Evolutionary conservation across 164 flowering plant species (phyloP), one percentile per base, ranked within the genome.

Genomic region (Hamamelis virginiana): DNA sequence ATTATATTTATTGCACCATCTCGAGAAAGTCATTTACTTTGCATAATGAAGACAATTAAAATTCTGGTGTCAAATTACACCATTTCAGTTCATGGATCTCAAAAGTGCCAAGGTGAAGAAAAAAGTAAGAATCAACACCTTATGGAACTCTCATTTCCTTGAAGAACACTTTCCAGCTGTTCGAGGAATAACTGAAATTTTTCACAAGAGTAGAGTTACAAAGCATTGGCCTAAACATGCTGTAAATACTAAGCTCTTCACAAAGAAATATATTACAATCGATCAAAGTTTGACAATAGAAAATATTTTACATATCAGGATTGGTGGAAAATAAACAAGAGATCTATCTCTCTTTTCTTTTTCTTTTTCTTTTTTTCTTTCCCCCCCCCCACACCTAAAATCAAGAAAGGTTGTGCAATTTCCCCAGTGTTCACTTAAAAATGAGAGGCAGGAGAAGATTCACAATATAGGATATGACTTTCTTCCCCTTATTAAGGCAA

Each of bases 171-270:
- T 41, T 90, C 94, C 79, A 95, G 83, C 81, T 89, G 97, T 85
- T 95, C 98, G 44, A 91, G 77, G 73, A 92, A 95, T 71, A 91
- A 74, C 99, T 95, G 94, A 69, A 76, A 80, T 59, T 63, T 57
- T 60, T 56, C 46, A 45, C 15, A 60, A 23, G 3, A 59, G 53
- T 12, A 78, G 71, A 69, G 62, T 8, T 25, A 64, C 38, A 27
- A 26, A 22, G 53, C 18, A 51, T 59, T 19, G 28, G n/a, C 4
- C 64, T 21, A 28, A 58, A 65, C 28, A 67, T 9, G 8, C 14
- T 16, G 53, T 33, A 55, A 43, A 56, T 27, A 16, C 21, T 52
- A 33, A 52, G 60, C 18, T 25, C 59, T 55, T 55, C 59, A 55
- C 22, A 55, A n/a, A n/a, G n/a, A 5, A 51, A 51, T 51, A 33